A percentile compares a stretch with the other conserved stretches of the same genome.
Evolutionary conservation across 2,329 filamentous ascomycete species (phyloP).

Genomic region (Talaromyces sp.): DNA sequence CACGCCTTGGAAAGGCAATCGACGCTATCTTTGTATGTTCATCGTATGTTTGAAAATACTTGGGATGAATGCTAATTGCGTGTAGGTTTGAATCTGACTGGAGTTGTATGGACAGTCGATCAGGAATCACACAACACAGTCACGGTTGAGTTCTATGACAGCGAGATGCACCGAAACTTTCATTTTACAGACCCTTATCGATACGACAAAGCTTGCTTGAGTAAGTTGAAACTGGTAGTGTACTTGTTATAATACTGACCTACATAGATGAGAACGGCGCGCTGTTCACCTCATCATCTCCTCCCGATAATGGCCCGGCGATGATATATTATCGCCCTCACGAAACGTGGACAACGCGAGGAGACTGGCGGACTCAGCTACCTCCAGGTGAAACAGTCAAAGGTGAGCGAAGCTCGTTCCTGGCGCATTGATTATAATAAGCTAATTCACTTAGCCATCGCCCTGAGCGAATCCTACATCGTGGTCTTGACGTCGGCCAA

Average conservation of each 20-base stretch:
- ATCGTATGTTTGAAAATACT: not conserved
- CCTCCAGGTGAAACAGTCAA: constrained; percentile 80
- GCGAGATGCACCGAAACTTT: constrained; percentile 85
- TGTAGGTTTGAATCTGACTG: constrained; percentile 71
- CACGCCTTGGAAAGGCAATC: constrained; percentile 91
- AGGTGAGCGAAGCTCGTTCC: constrained; percentile 25
- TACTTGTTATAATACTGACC: constrained; percentile 20
- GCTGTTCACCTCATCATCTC: constrained; percentile 70
- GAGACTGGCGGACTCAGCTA: constrained; percentile 85
- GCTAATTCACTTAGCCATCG: constrained; percentile 58
- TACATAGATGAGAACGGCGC: constrained; percentile 65
- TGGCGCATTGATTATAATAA: not conserved
- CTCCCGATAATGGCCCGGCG: constrained; percentile 62
- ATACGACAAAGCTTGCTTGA: constrained; percentile 93
- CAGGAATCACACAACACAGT: constrained; percentile 92
- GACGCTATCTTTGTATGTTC: constrained; percentile 72
- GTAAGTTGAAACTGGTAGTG: constrained; percentile 34
- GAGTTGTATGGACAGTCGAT: constrained; percentile 94
- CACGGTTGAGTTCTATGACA: constrained; percentile 96
- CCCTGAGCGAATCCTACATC: constrained; percentile 83
- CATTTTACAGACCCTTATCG: constrained; percentile 95
- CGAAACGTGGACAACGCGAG: constrained; percentile 88
- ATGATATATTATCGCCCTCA: constrained; percentile 95
- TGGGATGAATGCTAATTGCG: constrained; percentile 22
- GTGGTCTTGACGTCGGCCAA: constrained; percentile 80